Conservation (phyloP, 257 asterid species). For the Striga asiatica region DNA sequence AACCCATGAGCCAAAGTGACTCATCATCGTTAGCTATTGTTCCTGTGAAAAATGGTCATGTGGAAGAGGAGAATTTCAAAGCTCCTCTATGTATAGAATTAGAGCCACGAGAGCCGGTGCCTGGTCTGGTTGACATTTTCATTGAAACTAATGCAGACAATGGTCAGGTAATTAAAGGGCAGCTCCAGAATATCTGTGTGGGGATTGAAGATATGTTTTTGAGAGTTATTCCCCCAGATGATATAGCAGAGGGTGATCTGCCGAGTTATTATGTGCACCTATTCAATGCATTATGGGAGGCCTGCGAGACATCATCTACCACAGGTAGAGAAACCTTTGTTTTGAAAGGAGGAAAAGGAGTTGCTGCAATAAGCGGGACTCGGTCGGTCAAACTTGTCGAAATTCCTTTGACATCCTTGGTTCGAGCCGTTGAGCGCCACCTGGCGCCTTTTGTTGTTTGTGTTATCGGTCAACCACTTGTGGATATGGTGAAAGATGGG, state of each 20-base stretch:
- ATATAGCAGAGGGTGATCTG: constrained; percentile 30
- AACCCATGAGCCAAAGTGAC: constrained; percentile 32
- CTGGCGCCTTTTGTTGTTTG: constrained; percentile 76
- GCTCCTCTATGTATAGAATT: constrained; percentile 61
- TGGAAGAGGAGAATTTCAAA: constrained; percentile 39
- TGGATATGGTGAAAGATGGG: constrained; percentile 46
- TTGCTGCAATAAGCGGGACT: constrained; percentile 73
- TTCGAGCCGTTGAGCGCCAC: constrained; percentile 55
- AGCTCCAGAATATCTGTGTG: constrained; percentile 59
- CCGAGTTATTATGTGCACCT: constrained; percentile 43
- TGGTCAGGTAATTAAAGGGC: constrained; percentile 65
- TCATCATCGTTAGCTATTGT: constrained; percentile 62
- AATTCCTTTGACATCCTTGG: constrained; percentile 42
- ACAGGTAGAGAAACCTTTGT: constrained; percentile 72
- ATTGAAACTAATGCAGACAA: constrained; percentile 71
- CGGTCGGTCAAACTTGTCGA: constrained; percentile 78
- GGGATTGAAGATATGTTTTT: constrained; percentile 98
- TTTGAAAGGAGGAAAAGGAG: constrained; percentile 85
- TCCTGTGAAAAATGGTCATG: constrained; percentile 45
- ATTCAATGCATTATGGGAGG: constrained; percentile 90
- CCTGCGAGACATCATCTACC: constrained; percentile 69
- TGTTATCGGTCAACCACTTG: constrained; percentile 70
- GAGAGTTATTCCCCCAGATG: constrained; percentile 64
- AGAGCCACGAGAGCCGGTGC: constrained; percentile 86
- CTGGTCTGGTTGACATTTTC: constrained; percentile 65